Conservation (phyloP, 1,284 basidiomycete species). For the Melampsora americana region DNA sequence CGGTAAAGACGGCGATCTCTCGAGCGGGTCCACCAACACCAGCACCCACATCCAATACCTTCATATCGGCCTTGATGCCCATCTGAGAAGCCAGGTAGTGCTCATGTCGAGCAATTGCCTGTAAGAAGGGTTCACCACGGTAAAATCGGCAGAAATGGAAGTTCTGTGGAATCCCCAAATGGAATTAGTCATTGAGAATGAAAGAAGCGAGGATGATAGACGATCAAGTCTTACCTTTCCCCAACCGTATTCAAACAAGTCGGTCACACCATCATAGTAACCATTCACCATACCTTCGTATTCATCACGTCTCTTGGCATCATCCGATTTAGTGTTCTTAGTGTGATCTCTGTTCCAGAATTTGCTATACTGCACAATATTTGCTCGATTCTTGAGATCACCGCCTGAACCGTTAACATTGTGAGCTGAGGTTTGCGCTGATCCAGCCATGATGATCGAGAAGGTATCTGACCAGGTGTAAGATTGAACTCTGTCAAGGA, state of each 20-base stretch:
- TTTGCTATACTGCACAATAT: slow-evolving; percentile 85
- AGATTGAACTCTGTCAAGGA: no score
- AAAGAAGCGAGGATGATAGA: not conserved
- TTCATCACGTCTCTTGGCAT: slow-evolving; percentile 70
- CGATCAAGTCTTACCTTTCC: slow-evolving; percentile 30
- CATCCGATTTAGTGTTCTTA: slow-evolving; percentile 69
- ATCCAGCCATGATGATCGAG: not conserved
- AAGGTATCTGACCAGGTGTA: no score
- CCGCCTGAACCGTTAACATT: slow-evolving; percentile 45
- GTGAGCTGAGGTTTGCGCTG: slow-evolving; percentile 6
- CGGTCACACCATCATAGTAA: slow-evolving; percentile 67
- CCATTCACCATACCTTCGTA: slow-evolving; percentile 95
- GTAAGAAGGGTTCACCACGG: slow-evolving; percentile 75
- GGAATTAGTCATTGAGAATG: slow-evolving; percentile 58
- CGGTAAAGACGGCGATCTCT: slow-evolving; percentile 90
- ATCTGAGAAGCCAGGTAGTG: slow-evolving; percentile 91
- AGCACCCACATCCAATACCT: slow-evolving; percentile 95
- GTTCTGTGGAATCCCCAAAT: no score
- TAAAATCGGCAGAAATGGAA: slow-evolving; percentile 97
- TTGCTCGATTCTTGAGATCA: slow-evolving; percentile 75
- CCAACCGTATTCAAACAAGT: slow-evolving; percentile 87
- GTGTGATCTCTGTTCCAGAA: slow-evolving; percentile 87
- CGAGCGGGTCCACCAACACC: slow-evolving; percentile 96
- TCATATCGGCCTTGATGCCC: slow-evolving; percentile 79
- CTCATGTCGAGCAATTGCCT: slow-evolving; percentile 86